phyloP scores from a whole-genome alignment of 2,329 filamentous ascomycete genomes.

The Cercospora zeina region DNA sequence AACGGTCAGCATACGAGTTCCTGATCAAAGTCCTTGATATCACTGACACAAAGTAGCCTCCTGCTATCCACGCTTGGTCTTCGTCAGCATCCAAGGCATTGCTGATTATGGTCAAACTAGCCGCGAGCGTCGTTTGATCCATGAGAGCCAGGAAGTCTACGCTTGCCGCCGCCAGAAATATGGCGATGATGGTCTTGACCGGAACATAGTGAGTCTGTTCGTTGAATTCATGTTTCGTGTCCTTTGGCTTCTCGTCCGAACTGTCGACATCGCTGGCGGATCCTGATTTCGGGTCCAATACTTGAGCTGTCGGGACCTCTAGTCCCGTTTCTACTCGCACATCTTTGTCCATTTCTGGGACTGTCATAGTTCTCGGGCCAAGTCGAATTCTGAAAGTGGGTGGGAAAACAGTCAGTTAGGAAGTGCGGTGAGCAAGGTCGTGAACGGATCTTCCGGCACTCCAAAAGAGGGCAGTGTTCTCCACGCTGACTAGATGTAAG shows the following conservation, averaged over 20 bases:
- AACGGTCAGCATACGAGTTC: background rate
- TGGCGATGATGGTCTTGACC: conserved; percentile 54
- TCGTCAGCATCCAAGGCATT: conserved; percentile 52
- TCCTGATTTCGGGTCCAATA: background rate
- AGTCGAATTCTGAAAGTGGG: background rate
- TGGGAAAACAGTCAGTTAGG: background rate
- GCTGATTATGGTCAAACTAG: conserved; percentile 58
- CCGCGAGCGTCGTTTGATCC: conserved; percentile 59
- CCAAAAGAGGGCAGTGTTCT: background rate
- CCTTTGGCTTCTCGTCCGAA: conserved; percentile 17
- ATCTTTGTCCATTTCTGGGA: conserved; percentile 20
- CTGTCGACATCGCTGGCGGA: conserved; percentile 13
- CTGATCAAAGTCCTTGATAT: background rate
- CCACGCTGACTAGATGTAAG: background rate
- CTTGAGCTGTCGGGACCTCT: background rate
- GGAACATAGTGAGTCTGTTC: conserved; percentile 60
- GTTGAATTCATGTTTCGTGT: conserved; percentile 47
- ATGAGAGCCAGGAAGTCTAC: conserved; percentile 59
- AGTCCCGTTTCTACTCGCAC: conserved; percentile 10
- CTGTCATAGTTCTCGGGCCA: background rate
- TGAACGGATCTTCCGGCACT: background rate
- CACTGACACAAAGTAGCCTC: conserved; percentile 54
- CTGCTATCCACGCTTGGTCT: conserved; percentile 58
- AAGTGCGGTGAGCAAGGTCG: background rate
- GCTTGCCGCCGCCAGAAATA: conserved; percentile 58